phyloP scores from a whole-genome alignment of 2,329 filamentous ascomycete species.

The Macroventuria anomochaeta region DNA sequence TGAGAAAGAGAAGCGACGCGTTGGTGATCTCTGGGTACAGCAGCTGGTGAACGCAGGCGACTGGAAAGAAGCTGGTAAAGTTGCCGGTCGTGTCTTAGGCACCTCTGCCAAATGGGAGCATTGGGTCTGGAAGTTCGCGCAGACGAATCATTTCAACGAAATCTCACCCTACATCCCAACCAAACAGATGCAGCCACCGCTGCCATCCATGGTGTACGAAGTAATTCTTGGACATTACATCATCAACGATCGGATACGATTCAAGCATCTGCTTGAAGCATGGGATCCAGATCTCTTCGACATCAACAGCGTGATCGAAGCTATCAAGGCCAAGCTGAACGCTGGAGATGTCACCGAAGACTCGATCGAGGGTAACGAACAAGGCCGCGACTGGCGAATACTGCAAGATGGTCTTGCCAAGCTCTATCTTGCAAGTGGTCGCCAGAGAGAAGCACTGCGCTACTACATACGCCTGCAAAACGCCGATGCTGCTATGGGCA shows the following conservation, averaged over 20 bases:
- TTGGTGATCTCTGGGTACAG: conserved; percentile 92
- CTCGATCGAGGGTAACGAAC: conserved; percentile 74
- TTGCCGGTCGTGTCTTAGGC: conserved; percentile 82
- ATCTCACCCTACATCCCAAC: conserved; percentile 85
- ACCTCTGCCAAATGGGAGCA: conserved; percentile 88
- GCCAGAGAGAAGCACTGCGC: conserved; percentile 81
- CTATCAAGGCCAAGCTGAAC: conserved; percentile 81
- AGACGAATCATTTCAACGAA: conserved; percentile 84
- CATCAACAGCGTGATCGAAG: conserved; percentile 74
- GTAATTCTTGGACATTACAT: conserved; percentile 90
- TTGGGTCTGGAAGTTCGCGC: conserved; percentile 92
- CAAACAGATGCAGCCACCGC: conserved; percentile 75
- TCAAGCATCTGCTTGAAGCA: conserved; percentile 78
- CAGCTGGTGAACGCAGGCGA: conserved; percentile 77
- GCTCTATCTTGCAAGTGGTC: conserved; percentile 80
- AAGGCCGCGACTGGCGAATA: conserved; percentile 83
- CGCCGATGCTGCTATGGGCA: conserved; percentile 82
- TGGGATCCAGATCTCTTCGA: conserved; percentile 90
- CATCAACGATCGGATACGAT: conserved; percentile 73
- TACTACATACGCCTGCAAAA: conserved; percentile 92
- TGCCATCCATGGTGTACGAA: conserved; percentile 86
- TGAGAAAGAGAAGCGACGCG: conserved; percentile 85
- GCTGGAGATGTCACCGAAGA: conserved; percentile 77
- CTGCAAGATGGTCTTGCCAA: conserved; percentile 86
- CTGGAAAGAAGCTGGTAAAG: conserved; percentile 78